phyloP scores from a whole-genome alignment of 306 rosid species.

The Glycine latifolia region DNA sequence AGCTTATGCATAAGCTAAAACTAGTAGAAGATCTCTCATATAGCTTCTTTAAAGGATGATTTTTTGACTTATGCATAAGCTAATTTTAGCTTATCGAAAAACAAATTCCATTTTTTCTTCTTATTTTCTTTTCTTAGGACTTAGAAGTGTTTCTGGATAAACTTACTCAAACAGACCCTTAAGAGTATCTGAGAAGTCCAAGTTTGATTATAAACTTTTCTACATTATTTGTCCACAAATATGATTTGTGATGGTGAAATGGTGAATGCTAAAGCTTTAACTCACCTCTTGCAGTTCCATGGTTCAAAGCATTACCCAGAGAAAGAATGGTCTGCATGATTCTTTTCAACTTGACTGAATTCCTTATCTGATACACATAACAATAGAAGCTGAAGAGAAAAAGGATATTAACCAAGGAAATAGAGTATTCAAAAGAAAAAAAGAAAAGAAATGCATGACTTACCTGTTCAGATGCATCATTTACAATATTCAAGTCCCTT shows the following conservation, averaged over 20 bases:
- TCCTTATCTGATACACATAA: slow-evolving; percentile 76
- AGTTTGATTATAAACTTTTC: neutral
- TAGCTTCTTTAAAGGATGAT: too few relatives aligned
- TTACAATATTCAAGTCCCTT: slow-evolving; percentile 74
- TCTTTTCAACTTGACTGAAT: slow-evolving; percentile 93
- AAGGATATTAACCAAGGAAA: slow-evolving; percentile 1
- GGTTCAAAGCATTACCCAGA: slow-evolving; percentile 95
- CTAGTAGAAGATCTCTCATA: too few relatives aligned
- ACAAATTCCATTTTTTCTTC: too few relatives aligned
- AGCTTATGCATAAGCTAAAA: too few relatives aligned
- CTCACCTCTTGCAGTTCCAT: slow-evolving; percentile 99
- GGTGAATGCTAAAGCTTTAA: slow-evolving; percentile 35
- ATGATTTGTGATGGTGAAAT: slow-evolving; percentile 13
- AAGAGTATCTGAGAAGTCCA: slow-evolving; percentile 20
- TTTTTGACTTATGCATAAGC: too few relatives aligned
- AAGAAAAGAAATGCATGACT: slow-evolving; percentile 36
- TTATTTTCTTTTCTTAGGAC: too few relatives aligned
- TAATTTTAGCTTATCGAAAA: too few relatives aligned
- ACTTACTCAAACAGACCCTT: neutral
- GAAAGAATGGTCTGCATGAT: slow-evolving; percentile 99
- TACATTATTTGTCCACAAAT: neutral
- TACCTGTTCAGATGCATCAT: slow-evolving; percentile 87
- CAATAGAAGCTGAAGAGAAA: slow-evolving; percentile 39
- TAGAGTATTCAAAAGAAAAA: slow-evolving; percentile 12
- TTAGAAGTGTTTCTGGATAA: too few relatives aligned